Evolutionary conservation across 202 grass and related monocot genomes (phyloP).

Genomic region (Schoenoplectus tabernaemontani): DNA sequence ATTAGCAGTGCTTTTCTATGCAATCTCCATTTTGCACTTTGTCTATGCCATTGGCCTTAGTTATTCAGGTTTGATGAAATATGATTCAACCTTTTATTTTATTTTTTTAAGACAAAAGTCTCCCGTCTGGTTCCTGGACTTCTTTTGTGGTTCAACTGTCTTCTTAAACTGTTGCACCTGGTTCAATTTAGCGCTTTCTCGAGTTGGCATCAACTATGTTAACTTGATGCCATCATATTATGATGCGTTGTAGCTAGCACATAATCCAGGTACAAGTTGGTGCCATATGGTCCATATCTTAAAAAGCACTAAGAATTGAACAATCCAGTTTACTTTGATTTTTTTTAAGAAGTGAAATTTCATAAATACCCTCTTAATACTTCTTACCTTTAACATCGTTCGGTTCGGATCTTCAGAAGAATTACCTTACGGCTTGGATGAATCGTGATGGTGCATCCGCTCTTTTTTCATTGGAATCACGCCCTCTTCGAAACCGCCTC

Average conservation of each 20-base stretch:
- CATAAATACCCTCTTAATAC: too few relatives aligned
- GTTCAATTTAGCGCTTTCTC: neutral
- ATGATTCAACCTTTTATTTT: neutral
- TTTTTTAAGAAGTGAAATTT: too few relatives aligned
- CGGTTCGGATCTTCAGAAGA: too few relatives aligned
- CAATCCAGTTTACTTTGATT: too few relatives aligned
- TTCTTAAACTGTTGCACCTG: neutral
- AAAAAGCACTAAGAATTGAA: too few relatives aligned
- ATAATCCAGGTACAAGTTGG: too few relatives aligned
- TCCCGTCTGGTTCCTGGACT: neutral
- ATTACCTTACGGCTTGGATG: too few relatives aligned
- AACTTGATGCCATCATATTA: neutral
- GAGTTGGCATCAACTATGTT: neutral
- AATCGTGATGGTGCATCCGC: too few relatives aligned
- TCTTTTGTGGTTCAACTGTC: neutral
- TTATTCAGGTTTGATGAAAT: conserved; percentile 51
- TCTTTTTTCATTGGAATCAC: too few relatives aligned
- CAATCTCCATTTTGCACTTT: conserved; percentile 71
- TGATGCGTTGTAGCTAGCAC: neutral
- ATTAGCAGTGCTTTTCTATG: conserved; percentile 52
- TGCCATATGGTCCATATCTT: too few relatives aligned
- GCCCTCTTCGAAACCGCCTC: too few relatives aligned
- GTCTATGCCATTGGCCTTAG: conserved; percentile 62
- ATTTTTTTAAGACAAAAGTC: neutral
- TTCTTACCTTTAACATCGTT: too few relatives aligned